phyloP scores from a whole-genome alignment of 2,329 filamentous ascomycete species.

The Thelonectria olida region DNA sequence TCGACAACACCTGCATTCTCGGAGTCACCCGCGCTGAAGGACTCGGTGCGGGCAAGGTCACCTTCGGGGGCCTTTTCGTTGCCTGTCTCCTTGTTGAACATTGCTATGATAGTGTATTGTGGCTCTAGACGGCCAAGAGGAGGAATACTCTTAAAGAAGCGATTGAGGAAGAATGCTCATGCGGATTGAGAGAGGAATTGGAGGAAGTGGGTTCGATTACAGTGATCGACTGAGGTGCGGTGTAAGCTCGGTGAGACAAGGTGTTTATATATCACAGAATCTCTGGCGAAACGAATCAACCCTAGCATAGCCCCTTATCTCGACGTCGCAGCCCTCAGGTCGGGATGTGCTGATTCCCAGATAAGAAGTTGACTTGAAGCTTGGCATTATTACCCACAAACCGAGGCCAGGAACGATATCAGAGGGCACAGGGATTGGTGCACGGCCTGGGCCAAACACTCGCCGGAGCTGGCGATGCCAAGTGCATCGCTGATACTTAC shows the following conservation, averaged over 20 bases:
- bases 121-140: background rate
- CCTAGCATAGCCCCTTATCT: constrained; percentile 4
- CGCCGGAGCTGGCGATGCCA: background rate
- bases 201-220: background rate
- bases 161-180: background rate
- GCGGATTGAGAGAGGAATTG: background rate
- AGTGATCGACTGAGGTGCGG: background rate
- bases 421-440: background rate
- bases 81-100: constrained; percentile 1
- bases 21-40: constrained; percentile 4
- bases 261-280: background rate
- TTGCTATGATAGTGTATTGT: background rate
- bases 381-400: background rate
- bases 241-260: background rate
- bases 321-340: background rate
- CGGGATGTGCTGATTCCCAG: background rate
- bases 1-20: constrained; percentile 5
- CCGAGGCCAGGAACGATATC: background rate
- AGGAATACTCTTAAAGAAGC: background rate
- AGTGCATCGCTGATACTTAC: constrained; percentile 2
- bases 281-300: background rate
- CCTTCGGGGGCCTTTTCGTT: constrained; percentile 1
- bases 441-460: background rate
- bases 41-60: constrained; percentile 5
- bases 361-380: background rate